phyloP scores from a whole-genome alignment of 2,329 filamentous ascomycete genomes.

The Aspergillus ruber region DNA sequence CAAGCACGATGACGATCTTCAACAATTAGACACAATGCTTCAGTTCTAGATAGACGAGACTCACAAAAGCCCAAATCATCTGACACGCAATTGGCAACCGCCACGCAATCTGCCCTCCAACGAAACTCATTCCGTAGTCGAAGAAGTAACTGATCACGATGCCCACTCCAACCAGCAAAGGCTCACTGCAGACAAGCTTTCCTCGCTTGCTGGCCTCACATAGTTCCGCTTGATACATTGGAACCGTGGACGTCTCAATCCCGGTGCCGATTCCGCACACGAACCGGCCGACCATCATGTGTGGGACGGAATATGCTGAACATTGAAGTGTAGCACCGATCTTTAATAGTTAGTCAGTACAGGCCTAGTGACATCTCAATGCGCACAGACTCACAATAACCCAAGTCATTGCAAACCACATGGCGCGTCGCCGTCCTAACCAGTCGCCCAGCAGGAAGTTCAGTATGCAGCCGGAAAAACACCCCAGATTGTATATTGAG shows the following conservation, averaged over 20 bases:
- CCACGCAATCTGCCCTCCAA: constrained; percentile 41
- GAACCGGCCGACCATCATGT: constrained; percentile 40
- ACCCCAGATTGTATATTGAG: constrained; percentile 40
- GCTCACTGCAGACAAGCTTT: constrained; percentile 39
- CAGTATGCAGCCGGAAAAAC: constrained; percentile 30
- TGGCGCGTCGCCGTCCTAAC: constrained; percentile 26
- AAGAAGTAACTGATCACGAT: constrained; percentile 32
- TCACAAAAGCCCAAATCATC: constrained; percentile 35
- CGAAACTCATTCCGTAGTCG: constrained; percentile 30
- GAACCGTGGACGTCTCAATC: constrained; percentile 33
- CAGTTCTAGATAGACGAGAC: constrained; percentile 7
- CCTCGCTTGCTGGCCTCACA: constrained; percentile 39
- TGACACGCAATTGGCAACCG: constrained; percentile 44
- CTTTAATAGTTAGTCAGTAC: too few species aligned
- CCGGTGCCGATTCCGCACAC: constrained; percentile 49
- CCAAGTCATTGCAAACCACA: constrained; percentile 31
- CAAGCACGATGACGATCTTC: constrained; percentile 22
- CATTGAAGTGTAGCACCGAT: constrained; percentile 32
- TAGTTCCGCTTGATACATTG: constrained; percentile 42
- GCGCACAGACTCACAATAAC: constrained; percentile 14
- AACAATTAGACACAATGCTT: constrained; percentile 28
- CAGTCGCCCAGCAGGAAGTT: constrained; percentile 26
- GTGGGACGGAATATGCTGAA: constrained; percentile 23
- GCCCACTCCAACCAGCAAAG: constrained; percentile 33
- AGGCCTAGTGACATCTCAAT: too few species aligned